Conservation (phyloP, 768 basidiomycete species). For the Lentinula lateritia region DNA sequence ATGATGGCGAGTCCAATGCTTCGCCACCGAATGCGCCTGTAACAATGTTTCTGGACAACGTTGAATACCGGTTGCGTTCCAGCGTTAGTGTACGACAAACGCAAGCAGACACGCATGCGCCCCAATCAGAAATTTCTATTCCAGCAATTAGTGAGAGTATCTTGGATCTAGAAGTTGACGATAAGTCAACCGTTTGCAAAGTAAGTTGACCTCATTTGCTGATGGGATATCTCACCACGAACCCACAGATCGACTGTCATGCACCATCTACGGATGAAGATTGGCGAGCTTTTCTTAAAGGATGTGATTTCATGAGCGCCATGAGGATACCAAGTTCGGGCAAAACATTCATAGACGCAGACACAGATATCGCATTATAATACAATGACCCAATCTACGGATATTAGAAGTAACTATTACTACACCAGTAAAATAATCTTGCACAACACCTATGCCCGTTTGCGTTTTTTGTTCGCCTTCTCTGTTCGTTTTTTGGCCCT, state of each 20-base stretch:
- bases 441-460: constrained; percentile 23
- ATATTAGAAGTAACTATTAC: background rate
- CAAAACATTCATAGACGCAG: background rate
- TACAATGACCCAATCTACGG: background rate
- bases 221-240: constrained; percentile 1
- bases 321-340: background rate
- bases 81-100: constrained; percentile 45
- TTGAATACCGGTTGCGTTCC: constrained; percentile 40
- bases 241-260: constrained; percentile 38
- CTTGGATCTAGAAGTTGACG: constrained; percentile 48
- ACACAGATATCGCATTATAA: constrained; percentile 2
- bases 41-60: constrained; percentile 27
- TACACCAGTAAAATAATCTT: background rate
- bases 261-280: constrained; percentile 26
- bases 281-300: constrained; percentile 37
- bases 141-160: constrained; percentile 38
- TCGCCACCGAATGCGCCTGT: constrained; percentile 45
- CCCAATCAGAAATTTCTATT: background rate
- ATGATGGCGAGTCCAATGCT: constrained; percentile 16
- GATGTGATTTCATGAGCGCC: constrained; percentile 19
- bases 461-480: constrained; percentile 63
- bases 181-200: constrained; percentile 48
- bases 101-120: constrained; percentile 16
- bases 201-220: constrained; percentile 27
- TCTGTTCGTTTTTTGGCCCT: constrained; percentile 78